phyloP scores from a whole-genome alignment of 164 flowering plant genomes.

The Chloranthus sessilifolius region DNA sequence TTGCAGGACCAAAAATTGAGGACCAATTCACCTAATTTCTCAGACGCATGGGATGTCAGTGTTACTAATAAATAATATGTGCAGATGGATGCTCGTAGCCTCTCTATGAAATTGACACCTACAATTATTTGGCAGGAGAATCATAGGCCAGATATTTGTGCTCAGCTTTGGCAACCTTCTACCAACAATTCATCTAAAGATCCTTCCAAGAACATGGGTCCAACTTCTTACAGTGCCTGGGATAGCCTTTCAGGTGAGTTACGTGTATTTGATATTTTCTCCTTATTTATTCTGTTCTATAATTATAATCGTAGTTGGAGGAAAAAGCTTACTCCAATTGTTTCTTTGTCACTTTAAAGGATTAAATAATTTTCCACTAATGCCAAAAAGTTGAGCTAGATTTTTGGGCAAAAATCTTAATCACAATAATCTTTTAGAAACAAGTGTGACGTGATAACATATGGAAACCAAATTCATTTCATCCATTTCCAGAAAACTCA shows the following conservation, averaged over 20 bases:
- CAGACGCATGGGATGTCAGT: too few relatives aligned
- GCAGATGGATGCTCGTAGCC: conserved; percentile 85
- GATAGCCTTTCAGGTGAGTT: conserved; percentile 72
- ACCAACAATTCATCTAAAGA: conserved; percentile 20
- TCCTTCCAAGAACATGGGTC: conserved; percentile 30
- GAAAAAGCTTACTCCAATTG: too few relatives aligned
- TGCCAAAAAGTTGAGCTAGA: too few relatives aligned
- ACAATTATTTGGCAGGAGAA: conserved; percentile 68
- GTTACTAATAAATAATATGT: not conserved
- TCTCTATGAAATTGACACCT: conserved; percentile 87
- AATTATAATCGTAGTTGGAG: too few relatives aligned
- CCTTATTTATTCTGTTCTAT: not conserved
- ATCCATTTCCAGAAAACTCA: too few relatives aligned
- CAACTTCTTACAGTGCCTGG: conserved; percentile 40
- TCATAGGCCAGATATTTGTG: conserved; percentile 46
- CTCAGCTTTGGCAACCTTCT: conserved; percentile 39
- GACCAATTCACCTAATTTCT: too few relatives aligned
- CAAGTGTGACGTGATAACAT: too few relatives aligned
- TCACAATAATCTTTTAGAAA: too few relatives aligned
- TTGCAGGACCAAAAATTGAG: too few relatives aligned
- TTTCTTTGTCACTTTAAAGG: conserved; percentile 1
- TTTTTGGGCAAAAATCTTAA: too few relatives aligned
- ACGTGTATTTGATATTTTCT: not conserved
- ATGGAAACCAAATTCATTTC: too few relatives aligned
- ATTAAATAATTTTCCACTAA: too few relatives aligned